These are phyloP conservation scores for Rhexocercosporidium sp. DNA, from an alignment of 2,329 filamentous ascomycete species.

Conservation along the genomic window DNA sequence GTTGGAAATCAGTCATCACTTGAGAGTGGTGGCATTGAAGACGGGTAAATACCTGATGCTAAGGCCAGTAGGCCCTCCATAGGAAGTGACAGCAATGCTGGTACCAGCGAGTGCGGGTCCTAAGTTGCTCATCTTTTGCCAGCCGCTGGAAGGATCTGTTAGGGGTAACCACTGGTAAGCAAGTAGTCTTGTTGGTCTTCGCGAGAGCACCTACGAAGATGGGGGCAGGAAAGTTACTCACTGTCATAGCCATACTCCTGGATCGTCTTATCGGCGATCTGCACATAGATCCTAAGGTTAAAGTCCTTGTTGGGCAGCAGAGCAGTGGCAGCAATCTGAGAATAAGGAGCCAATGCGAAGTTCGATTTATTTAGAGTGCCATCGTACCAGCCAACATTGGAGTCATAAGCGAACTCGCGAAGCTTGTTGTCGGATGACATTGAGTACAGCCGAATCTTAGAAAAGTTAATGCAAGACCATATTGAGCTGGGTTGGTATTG, in stretches of 20 bases:
- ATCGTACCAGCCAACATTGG: constrained; percentile 12
- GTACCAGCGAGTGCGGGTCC: constrained; percentile 13
- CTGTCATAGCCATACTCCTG: constrained; percentile 18
- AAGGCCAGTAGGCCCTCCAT: background rate
- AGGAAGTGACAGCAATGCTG: constrained; percentile 9
- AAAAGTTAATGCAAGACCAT: too few species aligned
- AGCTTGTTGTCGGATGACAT: constrained; percentile 17
- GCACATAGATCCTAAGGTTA: constrained; percentile 9
- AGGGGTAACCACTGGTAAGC: background rate
- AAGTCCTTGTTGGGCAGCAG: background rate
- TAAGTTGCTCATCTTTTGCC: constrained; percentile 15
- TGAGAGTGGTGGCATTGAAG: background rate
- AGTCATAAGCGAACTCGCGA: constrained; percentile 12
- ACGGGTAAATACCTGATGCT: constrained; percentile 10
- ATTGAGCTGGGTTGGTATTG: too few species aligned
- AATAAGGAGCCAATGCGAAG: constrained; percentile 12
- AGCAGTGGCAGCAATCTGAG: constrained; percentile 12
- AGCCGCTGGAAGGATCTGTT: constrained; percentile 3
- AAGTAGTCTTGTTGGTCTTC: too few species aligned
- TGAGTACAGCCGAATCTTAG: constrained; percentile 18
- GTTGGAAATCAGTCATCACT: background rate
- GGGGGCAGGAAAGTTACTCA: background rate
- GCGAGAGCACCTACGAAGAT: too few species aligned
- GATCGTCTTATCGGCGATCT: constrained; percentile 15
- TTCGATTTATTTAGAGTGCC: constrained; percentile 6